These are phyloP conservation scores for Picea abies DNA, from an alignment of 83 land plant species.

Conservation along the genomic window DNA sequence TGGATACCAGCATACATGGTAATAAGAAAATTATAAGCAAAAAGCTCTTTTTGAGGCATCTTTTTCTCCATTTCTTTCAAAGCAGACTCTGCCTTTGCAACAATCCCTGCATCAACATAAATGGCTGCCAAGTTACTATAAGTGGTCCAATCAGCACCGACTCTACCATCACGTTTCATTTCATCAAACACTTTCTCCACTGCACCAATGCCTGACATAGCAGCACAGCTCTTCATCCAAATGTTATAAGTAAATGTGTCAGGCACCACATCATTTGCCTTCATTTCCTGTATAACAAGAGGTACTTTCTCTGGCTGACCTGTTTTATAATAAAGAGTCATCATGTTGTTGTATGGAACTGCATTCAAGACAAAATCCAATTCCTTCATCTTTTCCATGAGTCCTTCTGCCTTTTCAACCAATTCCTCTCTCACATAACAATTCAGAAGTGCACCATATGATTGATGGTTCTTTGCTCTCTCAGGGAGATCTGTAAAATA, in stretches of 20 bases:
- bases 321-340: slow-evolving; percentile 66
- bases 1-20: slow-evolving; percentile 62
- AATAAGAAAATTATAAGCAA: slow-evolving; percentile 58
- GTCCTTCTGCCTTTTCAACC: slow-evolving; percentile 68
- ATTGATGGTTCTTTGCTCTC: slow-evolving; percentile 45
- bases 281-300: slow-evolving; percentile 64
- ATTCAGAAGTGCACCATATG: slow-evolving; percentile 69
- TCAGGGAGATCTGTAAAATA: slow-evolving; percentile 64
- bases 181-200: slow-evolving; percentile 72
- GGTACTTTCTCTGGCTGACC: slow-evolving; percentile 54
- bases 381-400: slow-evolving; percentile 72
- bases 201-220: slow-evolving; percentile 51
- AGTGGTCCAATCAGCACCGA: slow-evolving; percentile 69
- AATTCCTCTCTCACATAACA: slow-evolving; percentile 65
- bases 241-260: slow-evolving; percentile 62
- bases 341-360: slow-evolving; percentile 65
- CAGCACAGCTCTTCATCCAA: slow-evolving; percentile 71
- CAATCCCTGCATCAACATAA: slow-evolving; percentile 50
- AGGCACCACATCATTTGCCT: slow-evolving; percentile 38
- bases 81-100: slow-evolving; percentile 59
- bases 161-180: slow-evolving; percentile 71
- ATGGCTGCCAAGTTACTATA: slow-evolving; percentile 70
- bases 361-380: slow-evolving; percentile 38
- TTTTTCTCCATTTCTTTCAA: slow-evolving; percentile 63
- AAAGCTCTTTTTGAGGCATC: slow-evolving; percentile 23